These are phyloP conservation scores for Paragyromitra xinjiangensis DNA, from an alignment of 495 filamentous ascomycete species.

Conservation along the genomic window DNA sequence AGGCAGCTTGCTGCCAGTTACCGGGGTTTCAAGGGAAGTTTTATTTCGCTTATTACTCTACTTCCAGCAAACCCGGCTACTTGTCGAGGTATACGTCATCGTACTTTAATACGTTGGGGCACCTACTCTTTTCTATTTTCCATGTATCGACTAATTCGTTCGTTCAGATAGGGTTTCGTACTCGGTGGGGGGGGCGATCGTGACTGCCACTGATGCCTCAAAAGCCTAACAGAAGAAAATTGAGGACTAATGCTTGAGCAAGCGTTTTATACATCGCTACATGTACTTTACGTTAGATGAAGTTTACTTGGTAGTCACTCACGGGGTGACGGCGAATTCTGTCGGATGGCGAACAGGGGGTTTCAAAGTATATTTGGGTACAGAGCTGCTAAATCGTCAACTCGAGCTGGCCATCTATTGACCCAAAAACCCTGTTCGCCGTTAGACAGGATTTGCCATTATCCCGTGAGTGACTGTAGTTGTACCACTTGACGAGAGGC, in stretches of 20 bases:
- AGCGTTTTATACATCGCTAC: neutral
- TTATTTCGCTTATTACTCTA: constrained; percentile 28
- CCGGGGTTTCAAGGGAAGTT: constrained; percentile 18
- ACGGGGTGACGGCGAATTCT: too few species aligned
- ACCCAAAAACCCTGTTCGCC: too few species aligned
- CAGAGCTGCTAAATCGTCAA: too few species aligned
- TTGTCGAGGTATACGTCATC: constrained; percentile 6
- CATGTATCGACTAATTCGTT: neutral
- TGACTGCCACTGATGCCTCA: neutral
- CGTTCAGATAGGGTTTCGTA: neutral
- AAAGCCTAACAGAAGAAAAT: neutral
- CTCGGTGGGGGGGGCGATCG: too few species aligned
- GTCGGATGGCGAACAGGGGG: too few species aligned
- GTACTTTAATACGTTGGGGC: neutral
- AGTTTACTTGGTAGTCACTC: neutral
- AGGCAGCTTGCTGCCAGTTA: neutral
- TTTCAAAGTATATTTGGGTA: too few species aligned
- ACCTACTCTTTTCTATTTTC: neutral
- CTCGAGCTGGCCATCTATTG: too few species aligned
- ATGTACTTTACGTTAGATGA: neutral
- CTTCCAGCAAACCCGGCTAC: constrained; percentile 26
- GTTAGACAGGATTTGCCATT: too few species aligned
- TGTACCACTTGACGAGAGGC: neutral
- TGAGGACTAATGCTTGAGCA: neutral
- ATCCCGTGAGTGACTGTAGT: neutral